Evolutionary conservation across 1,284 basidiomycete species (phyloP), one percentile per base, ranked within the genome.

Genomic region (Albatrellus sp.): DNA sequence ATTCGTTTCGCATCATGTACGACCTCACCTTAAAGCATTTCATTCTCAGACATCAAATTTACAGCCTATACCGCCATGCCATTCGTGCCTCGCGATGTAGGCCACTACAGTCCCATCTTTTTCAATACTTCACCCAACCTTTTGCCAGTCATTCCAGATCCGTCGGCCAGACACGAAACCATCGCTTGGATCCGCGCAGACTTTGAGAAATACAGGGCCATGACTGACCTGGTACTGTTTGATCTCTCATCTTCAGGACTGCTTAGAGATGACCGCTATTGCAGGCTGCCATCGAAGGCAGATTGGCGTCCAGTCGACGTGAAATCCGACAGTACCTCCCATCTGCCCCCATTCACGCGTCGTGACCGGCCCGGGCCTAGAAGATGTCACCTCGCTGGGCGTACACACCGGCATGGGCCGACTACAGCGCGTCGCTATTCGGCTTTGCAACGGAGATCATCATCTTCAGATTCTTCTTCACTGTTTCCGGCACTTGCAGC

Each of bases 101-200:
- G 58, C 52, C 28, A 36, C 11, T 13, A 14, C 37, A 30, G 41
- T 37, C 34, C 13, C 43, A 40, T 46, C 45, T 40, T 49, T 39
- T 35, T 31, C 24, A 16, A 28, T 34, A 17, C 16, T 12, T 45
- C 30, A 49, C 53, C 50, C n/a, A 48, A 36, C 35, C 42, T 20
- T 38, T 28, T 35, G 34, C n/a, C 53, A 87, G 84, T 60, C 32
- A 80, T 87, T 46, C 73, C 74, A 35, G 73, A 86, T 60, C 66
- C 65, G 42, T 54, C 55, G 42, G 66, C 78, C 29, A 70, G 84
- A 44, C 60, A 61, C 49, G 83, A 87, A 54, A 84, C 83, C 0
- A 60, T 84, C 8, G 55, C 57, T 16, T 88, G 84, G 82, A 73
- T 88, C 57, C 75, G 85, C 19, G 54, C 60, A 40, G 84, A 86